These are phyloP conservation scores for Aspergillus fumigatus DNA, from an alignment of 2,329 filamentous ascomycete species.

Conservation along the genomic window DNA sequence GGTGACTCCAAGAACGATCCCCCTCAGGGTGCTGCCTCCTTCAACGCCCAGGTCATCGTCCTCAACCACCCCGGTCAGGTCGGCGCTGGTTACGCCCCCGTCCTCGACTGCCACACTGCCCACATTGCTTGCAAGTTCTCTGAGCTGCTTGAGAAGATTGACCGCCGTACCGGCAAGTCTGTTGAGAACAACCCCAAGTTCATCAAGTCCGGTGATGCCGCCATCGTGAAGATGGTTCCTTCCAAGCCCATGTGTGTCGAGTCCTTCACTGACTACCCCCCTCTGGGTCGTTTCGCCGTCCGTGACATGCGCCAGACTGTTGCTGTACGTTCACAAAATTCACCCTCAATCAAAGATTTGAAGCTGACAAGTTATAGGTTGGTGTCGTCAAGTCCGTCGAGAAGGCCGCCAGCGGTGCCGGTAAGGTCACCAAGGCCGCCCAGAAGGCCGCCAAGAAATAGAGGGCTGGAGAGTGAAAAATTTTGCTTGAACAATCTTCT, in stretches of 20 bases:
- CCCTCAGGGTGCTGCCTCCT: slow-evolving; percentile 79
- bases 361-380: neutral
- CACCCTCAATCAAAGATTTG: neutral
- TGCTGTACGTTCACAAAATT: slow-evolving; percentile 7
- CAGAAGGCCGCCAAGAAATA: slow-evolving; percentile 49
- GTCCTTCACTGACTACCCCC: slow-evolving; percentile 99
- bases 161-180: slow-evolving; percentile 99
- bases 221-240: slow-evolving; percentile 99
- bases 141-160: slow-evolving; percentile 99
- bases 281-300: slow-evolving; percentile 99
- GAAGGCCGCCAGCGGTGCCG: slow-evolving; percentile 55
- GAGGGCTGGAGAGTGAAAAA: slow-evolving; percentile 51
- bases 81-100: slow-evolving; percentile 97
- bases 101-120: slow-evolving; percentile 99
- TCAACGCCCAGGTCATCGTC: slow-evolving; percentile 99
- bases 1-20: slow-evolving; percentile 99
- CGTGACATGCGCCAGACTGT: slow-evolving; percentile 71
- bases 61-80: slow-evolving; percentile 99
- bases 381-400: slow-evolving; percentile 64
- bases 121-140: slow-evolving; percentile 99
- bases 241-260: slow-evolving; percentile 99
- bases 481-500: neutral
- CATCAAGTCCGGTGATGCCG: slow-evolving; percentile 99
- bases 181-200: slow-evolving; percentile 92
- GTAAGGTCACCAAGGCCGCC: slow-evolving; percentile 62